Evolutionary conservation across 805 yeast species (phyloP), one percentile per base, ranked within the genome.

Genomic region (Blastobotrys terrestris): DNA sequence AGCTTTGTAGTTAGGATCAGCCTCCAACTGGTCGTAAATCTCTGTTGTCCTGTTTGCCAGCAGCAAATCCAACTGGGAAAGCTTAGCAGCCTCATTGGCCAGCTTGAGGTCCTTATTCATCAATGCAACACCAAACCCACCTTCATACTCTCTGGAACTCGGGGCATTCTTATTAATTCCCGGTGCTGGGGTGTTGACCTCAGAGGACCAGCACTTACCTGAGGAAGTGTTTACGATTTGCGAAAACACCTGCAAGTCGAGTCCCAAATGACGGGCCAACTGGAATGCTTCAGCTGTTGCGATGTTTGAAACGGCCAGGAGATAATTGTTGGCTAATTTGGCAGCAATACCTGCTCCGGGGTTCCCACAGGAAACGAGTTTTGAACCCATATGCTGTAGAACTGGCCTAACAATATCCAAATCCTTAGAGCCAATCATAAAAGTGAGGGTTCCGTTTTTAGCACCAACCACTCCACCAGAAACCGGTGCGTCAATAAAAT

Each of bases 391-490:
- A 49, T 64, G 67, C 14, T 60, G 55, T 54, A 78, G 71, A 4
- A 56, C 55, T 3, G 55, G 47, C 46, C 55, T 58, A 8, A 63
- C 50, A 13, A 39, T 31, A 13, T 46, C 20, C 31, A 53, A 41
- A 21, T 72, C 71, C 2, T 70, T 56, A 19, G 74, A 61, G 1
- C 80, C 77, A 13, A 78, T 72, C 83, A 78, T 78, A 60, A 78
- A 78, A 2, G 80, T 74, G 45, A 78, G 67, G 0, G 80, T 72
- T 1, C 72, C 82, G 49, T 77, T 76, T 49, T 74, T 61, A 4
- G 83, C 82, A 1, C 83, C 83, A 0, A 73, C 74, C 0, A 74
- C 77, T 14, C 83, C 83, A 2, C 83, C 83, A 7, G 80, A 75
- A 1, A 78, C 82, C 0, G 83, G 83, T 7, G 82, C 73, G 59